A percentile compares a stretch with the other conserved stretches of the same genome.
Conservation (phyloP, 1,139 yeast genomes). For the Candida sp. region DNA sequence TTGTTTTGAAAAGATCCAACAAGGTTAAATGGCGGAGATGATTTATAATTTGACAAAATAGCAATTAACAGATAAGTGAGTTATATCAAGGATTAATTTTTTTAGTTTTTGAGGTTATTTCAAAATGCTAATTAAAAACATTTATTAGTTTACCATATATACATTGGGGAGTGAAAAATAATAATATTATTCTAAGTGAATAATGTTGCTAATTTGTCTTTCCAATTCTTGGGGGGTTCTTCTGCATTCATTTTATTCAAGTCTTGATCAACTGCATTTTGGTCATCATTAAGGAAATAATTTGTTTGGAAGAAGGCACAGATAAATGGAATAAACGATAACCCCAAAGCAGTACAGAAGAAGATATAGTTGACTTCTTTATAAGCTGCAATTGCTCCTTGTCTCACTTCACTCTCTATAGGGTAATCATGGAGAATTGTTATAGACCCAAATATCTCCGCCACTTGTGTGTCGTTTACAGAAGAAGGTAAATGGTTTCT, state of each 20-base stretch:
- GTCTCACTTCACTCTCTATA: conserved; percentile 18
- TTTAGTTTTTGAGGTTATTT: no score
- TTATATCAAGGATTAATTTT: no score
- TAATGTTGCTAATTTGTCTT: conserved; percentile 4
- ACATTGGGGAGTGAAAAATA: no score
- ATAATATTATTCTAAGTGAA: not conserved
- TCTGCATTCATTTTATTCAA: conserved; percentile 7
- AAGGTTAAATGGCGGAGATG: no score
- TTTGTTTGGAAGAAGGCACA: conserved; percentile 26
- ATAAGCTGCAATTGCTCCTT: conserved; percentile 26
- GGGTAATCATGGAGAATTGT: conserved; percentile 13
- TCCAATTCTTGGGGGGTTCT: conserved; percentile 2
- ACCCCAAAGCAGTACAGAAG: conserved; percentile 20
- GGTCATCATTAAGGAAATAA: conserved; percentile 27
- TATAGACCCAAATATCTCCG: conserved; percentile 13
- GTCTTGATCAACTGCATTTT: conserved; percentile 23
- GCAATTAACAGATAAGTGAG: no score
- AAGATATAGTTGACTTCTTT: conserved; percentile 17
- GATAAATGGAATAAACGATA: conserved; percentile 20
- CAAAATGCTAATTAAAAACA: no score
- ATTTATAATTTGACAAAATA: no score
- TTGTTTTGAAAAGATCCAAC: not conserved
- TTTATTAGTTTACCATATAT: no score
- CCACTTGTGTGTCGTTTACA: conserved; percentile 12
- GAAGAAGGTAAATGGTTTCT: conserved; percentile 18